These are phyloP conservation scores for Scenedesmus sp. DNA, from an alignment of 163 green algal species.

Conservation along the genomic window DNA sequence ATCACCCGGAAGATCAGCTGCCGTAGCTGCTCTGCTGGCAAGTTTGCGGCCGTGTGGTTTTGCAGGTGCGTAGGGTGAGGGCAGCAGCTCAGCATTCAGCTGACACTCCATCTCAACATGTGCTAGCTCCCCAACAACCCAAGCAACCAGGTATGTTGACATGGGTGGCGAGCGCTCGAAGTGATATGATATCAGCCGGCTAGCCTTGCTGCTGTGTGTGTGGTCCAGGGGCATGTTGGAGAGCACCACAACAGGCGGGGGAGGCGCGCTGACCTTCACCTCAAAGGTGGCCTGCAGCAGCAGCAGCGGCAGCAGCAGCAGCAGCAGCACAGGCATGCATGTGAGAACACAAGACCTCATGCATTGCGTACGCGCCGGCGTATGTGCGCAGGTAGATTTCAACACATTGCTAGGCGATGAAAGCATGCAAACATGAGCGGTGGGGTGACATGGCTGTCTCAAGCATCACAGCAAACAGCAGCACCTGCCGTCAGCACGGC, in stretches of 20 bases:
- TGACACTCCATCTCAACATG: constrained; percentile 47
- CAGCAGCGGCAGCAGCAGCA: neutral
- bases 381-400: no score
- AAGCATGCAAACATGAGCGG: no score
- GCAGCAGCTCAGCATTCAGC: neutral
- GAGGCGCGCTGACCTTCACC: constrained; percentile 34
- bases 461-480: no score
- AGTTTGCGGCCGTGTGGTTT: neutral
- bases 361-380: no score
- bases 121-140: constrained; percentile 84
- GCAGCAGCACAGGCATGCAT: no score
- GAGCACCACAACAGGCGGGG: constrained; percentile 9
- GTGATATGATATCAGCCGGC: constrained; percentile 29
- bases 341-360: no score
- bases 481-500: no score
- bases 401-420: no score
- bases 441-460: no score
- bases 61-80: neutral
- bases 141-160: constrained; percentile 91
- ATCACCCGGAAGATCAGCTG: neutral
- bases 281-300: constrained; percentile 35
- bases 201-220: neutral
- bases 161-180: constrained; percentile 86
- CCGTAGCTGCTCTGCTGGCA: neutral
- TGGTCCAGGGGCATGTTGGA: constrained; percentile 55